Conservation (phyloP, 331 rosid species). For the Quercus tomentella region DNA sequence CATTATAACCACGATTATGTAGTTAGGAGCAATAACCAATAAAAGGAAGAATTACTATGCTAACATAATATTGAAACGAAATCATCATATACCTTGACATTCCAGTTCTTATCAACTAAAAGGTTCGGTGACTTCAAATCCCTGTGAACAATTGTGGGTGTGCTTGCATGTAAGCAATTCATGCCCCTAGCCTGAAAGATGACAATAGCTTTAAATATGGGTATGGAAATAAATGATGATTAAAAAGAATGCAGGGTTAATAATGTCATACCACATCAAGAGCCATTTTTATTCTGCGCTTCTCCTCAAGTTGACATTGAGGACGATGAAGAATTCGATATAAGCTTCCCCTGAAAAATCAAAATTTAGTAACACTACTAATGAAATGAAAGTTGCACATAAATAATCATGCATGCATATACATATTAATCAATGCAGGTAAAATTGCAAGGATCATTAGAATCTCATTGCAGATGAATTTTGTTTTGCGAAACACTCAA, state of each 20-base stretch:
- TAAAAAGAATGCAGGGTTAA: constrained; percentile 9
- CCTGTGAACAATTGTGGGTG: constrained; percentile 94
- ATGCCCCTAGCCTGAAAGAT: constrained; percentile 91
- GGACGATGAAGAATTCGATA: constrained; percentile 89
- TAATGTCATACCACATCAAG: constrained; percentile 83
- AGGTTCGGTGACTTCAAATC: constrained; percentile 98
- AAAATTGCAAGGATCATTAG: constrained; percentile 4
- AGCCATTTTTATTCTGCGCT: constrained; percentile 94
- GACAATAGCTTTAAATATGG: constrained; percentile 14
- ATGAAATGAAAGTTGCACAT: background rate
- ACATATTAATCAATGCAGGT: background rate
- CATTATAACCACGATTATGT: background rate
- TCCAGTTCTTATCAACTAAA: constrained; percentile 97
- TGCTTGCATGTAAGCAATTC: constrained; percentile 98
- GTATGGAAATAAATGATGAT: constrained; percentile 12
- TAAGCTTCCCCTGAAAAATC: constrained; percentile 82
- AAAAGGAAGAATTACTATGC: background rate
- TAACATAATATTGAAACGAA: constrained; percentile 4
- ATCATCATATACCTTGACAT: constrained; percentile 70
- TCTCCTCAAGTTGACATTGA: constrained; percentile 82
- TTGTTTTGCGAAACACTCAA: background rate
- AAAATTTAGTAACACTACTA: constrained; percentile 19
- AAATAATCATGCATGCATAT: background rate
- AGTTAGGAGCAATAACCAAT: constrained; percentile 5
- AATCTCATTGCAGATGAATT: background rate